Evolutionary conservation across 768 basidiomycete species (phyloP).

Genomic region (Boletus vermiculosoides): DNA sequence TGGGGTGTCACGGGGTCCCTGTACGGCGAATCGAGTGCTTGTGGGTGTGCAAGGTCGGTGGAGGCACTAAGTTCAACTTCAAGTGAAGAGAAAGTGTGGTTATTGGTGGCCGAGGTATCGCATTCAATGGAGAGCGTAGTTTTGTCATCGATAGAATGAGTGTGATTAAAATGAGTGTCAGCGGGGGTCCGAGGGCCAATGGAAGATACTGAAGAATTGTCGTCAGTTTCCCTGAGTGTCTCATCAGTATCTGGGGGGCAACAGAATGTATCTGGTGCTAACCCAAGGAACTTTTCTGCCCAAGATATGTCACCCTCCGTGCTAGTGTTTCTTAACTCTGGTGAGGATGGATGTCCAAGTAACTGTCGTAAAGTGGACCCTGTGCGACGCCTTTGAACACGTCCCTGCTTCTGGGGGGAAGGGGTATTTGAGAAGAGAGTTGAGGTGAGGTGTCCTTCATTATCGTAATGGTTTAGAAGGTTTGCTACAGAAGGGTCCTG

Average conservation of each 20-base stretch:
- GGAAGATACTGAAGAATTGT: constrained; percentile 44
- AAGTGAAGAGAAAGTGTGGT: constrained; percentile 61
- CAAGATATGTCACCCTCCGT: constrained; percentile 78
- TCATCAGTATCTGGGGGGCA: constrained; percentile 10
- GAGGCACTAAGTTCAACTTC: constrained; percentile 68
- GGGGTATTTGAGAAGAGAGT: constrained; percentile 65
- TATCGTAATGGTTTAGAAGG: constrained; percentile 70
- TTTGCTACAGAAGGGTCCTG: constrained; percentile 80
- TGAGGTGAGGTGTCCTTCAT: constrained; percentile 60
- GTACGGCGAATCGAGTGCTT: constrained; percentile 32
- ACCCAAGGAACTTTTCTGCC: constrained; percentile 78
- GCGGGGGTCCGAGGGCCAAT: constrained; percentile 55
- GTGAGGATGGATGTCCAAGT: constrained; percentile 51
- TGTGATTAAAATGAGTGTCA: constrained; percentile 38
- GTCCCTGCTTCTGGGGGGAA: constrained; percentile 36
- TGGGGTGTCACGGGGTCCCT: constrained; percentile 52
- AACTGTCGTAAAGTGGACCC: constrained; percentile 76
- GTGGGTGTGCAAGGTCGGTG: constrained; percentile 36
- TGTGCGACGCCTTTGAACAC: constrained; percentile 55
- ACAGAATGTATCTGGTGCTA: constrained; percentile 18
- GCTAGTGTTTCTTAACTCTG: constrained; percentile 33
- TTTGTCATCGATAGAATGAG: constrained; percentile 37
- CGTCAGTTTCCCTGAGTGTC: constrained; percentile 44
- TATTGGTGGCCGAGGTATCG: constrained; percentile 40
- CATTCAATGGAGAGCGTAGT: constrained; percentile 45